Percentiles rank a stretch among this genome's conserved stretches.
Evolutionary conservation across 139 green algal genomes (phyloP).

Genomic region (Pseudopediastrum boryanum): DNA sequence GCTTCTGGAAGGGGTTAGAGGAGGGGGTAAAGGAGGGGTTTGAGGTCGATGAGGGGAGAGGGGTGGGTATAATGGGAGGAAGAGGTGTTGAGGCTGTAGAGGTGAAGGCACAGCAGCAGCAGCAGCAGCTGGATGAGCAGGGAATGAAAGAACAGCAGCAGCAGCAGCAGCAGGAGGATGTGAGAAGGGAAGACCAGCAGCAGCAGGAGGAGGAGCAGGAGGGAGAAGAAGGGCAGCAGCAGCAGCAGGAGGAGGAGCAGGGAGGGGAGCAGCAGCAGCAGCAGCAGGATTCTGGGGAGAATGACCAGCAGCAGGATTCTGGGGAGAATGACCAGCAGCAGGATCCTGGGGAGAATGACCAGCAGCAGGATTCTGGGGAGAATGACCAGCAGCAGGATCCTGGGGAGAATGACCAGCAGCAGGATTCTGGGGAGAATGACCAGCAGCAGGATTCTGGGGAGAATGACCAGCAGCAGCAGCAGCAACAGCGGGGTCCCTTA

Average conservation of each 20-base stretch:
- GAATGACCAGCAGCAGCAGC: neutral
- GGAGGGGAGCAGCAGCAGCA: neutral
- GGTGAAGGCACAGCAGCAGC: constrained; percentile 22
- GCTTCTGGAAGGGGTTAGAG: too few species aligned
- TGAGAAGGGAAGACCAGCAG: constrained; percentile 3
- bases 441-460: neutral
- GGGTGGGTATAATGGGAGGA: too few species aligned
- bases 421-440: neutral
- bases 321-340: neutral
- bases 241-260: constrained; percentile 2
- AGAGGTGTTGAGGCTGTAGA: too few species aligned
- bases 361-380: neutral
- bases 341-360: neutral
- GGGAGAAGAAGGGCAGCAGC: neutral
- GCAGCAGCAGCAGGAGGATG: constrained; percentile 12
- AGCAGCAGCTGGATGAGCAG: neutral
- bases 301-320: neutral
- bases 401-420: constrained; percentile 1
- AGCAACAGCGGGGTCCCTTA: neutral
- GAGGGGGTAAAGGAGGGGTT: too few species aligned
- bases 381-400: constrained; percentile 18
- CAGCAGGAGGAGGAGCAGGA: constrained; percentile 9
- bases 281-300: neutral
- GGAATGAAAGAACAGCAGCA: constrained; percentile 1
- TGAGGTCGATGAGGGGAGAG: too few species aligned